Conservation (phyloP, 768 basidiomycete genomes). For the Multifurca ochricompacta region DNA sequence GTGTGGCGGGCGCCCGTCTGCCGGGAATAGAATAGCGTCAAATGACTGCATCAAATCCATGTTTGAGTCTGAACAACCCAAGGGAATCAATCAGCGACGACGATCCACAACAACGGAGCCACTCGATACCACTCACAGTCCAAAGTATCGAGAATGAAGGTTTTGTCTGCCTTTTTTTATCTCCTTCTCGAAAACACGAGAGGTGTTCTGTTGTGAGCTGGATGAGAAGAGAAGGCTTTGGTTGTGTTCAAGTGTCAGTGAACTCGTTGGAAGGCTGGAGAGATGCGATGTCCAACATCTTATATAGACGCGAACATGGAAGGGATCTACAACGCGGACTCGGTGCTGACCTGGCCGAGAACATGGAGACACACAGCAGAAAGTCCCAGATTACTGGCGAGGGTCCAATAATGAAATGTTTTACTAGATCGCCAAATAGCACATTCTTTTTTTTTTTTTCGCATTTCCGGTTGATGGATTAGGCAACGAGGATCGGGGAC, state of each 20-base stretch:
- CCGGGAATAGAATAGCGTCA: conserved; percentile 70
- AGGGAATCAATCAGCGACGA: conserved; percentile 14
- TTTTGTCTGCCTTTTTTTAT: neutral
- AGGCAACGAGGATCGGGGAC: conserved; percentile 7
- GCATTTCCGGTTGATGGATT: conserved; percentile 1
- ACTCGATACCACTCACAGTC: neutral
- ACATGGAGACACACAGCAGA: conserved; percentile 1
- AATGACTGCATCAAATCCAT: conserved; percentile 64
- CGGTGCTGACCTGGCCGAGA: conserved; percentile 6
- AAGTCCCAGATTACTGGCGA: conserved; percentile 2
- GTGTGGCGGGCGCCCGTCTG: conserved; percentile 70
- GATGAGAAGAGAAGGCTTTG: neutral
- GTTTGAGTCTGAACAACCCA: conserved; percentile 15
- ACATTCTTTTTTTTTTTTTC: neutral
- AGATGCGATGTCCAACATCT: conserved; percentile 11
- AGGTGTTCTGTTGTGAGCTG: neutral
- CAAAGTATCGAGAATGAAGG: neutral
- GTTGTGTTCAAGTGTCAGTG: neutral
- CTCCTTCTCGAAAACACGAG: too few species aligned
- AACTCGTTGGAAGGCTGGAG: conserved; percentile 1
- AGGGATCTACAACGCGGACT: conserved; percentile 14
- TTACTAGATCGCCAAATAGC: conserved; percentile 5
- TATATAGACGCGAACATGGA: conserved; percentile 10
- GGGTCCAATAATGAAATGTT: neutral
- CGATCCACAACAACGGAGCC: conserved; percentile 8